Conservation (phyloP, 2,329 filamentous ascomycete species). For the Pseudogymnoascus sp. region DNA sequence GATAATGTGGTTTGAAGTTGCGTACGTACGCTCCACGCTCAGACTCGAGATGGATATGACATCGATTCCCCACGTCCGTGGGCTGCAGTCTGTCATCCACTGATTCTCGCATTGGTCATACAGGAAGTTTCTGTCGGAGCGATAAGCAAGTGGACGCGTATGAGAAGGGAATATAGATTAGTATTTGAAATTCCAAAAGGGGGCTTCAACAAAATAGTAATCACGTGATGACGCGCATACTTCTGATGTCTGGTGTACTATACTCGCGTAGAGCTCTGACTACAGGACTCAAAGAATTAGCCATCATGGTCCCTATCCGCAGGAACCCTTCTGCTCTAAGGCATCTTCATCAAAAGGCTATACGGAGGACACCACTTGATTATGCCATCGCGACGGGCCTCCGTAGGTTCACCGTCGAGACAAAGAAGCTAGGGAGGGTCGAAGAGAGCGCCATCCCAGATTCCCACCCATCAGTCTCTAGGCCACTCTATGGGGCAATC, state of each 20-base stretch:
- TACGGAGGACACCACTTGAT: neutral
- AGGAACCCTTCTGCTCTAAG: neutral
- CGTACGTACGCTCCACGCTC: no score
- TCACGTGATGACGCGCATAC: neutral
- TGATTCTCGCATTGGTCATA: neutral
- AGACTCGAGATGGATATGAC: neutral
- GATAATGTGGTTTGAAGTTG: no score
- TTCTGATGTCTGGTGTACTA: neutral
- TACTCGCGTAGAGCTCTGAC: neutral
- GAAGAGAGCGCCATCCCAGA: neutral
- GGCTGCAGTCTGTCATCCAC: neutral
- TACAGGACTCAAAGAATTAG: neutral
- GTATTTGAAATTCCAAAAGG: neutral
- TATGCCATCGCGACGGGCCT: neutral
- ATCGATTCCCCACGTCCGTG: neutral
- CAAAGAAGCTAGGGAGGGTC: neutral
- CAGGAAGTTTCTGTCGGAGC: no score
- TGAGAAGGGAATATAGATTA: neutral
- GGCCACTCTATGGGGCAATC: slow-evolving; percentile 41
- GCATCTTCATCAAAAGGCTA: neutral
- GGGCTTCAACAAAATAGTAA: neutral
- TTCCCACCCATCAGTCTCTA: neutral
- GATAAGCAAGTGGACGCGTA: neutral
- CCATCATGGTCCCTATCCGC: neutral
- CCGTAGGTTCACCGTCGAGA: neutral